These are phyloP conservation scores for Hypoxylon fuscum DNA, from an alignment of 495 filamentous ascomycete species.

Conservation along the genomic window DNA sequence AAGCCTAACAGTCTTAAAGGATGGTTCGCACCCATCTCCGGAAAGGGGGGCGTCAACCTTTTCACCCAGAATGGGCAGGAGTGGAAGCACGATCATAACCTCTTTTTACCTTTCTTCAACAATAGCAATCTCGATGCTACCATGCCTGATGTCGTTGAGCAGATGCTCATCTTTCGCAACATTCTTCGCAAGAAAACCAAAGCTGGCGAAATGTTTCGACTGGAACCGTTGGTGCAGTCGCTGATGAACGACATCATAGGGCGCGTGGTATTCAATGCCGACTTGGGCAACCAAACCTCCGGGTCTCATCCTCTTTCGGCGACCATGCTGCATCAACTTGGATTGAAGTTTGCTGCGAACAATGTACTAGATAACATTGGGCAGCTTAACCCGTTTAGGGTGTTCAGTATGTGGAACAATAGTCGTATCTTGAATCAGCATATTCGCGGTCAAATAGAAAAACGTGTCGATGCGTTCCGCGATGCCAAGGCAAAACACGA, in stretches of 20 bases:
- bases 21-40: slow-evolving; percentile 43
- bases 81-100: slow-evolving; percentile 51
- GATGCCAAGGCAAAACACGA: slow-evolving; percentile 28
- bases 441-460: slow-evolving; percentile 36
- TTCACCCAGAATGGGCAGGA: slow-evolving; percentile 46
- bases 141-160: slow-evolving; percentile 49
- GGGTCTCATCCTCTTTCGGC: slow-evolving; percentile 40
- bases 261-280: slow-evolving; percentile 43
- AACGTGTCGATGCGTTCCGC: slow-evolving; percentile 26
- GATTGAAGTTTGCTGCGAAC: slow-evolving; percentile 36
- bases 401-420: slow-evolving; percentile 39
- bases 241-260: slow-evolving; percentile 74
- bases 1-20: slow-evolving; percentile 32
- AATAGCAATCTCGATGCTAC: slow-evolving; percentile 48
- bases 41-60: slow-evolving; percentile 39
- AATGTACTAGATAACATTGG: slow-evolving; percentile 39
- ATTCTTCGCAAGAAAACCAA: slow-evolving; percentile 41
- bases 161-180: slow-evolving; percentile 44
- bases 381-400: slow-evolving; percentile 38
- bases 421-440: slow-evolving; percentile 39
- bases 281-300: slow-evolving; percentile 41
- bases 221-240: slow-evolving; percentile 73
- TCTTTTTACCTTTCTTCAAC: slow-evolving; percentile 53
- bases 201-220: slow-evolving; percentile 47
- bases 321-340: slow-evolving; percentile 41